These are phyloP conservation scores for Shiraia sp. DNA, from an alignment of 2,329 filamentous ascomycete species.

Conservation along the genomic window DNA sequence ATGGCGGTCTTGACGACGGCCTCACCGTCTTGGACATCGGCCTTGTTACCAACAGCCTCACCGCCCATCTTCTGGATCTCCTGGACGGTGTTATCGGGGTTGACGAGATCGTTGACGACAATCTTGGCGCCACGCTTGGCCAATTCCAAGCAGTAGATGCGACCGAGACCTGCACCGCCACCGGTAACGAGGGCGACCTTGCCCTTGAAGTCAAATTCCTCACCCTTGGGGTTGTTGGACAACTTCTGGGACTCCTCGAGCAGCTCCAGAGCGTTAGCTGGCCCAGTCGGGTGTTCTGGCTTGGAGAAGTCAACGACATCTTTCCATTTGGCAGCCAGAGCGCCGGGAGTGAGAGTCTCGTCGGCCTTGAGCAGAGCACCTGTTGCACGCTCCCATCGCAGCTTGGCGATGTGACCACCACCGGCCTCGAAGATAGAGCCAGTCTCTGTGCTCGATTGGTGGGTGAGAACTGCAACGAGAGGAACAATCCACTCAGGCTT, in stretches of 20 bases:
- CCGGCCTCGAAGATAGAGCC: conserved; percentile 93
- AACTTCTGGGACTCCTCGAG: conserved; percentile 44
- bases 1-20: conserved; percentile 90
- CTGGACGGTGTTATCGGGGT: conserved; percentile 86
- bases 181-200: conserved; percentile 45
- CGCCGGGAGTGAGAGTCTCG: conserved; percentile 82
- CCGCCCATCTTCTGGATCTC: conserved; percentile 91
- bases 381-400: conserved; percentile 91
- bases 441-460: conserved; percentile 85
- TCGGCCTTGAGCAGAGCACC: conserved; percentile 91
- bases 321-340: conserved; percentile 87
- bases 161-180: conserved; percentile 68
- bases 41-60: conserved; percentile 90
- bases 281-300: conserved; percentile 79
- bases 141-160: conserved; percentile 86
- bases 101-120: conserved; percentile 93
- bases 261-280: conserved; percentile 84
- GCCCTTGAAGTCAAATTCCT: conserved; percentile 42
- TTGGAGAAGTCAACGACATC: conserved; percentile 84
- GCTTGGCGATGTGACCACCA: conserved; percentile 87
- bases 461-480: conserved; percentile 83
- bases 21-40: conserved; percentile 90
- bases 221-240: conserved; percentile 36
- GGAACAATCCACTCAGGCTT: conserved; percentile 96
- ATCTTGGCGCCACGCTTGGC: conserved; percentile 81